phyloP scores from a whole-genome alignment of 1,139 yeast genomes.

The Debaryomycetaceae sp. region DNA sequence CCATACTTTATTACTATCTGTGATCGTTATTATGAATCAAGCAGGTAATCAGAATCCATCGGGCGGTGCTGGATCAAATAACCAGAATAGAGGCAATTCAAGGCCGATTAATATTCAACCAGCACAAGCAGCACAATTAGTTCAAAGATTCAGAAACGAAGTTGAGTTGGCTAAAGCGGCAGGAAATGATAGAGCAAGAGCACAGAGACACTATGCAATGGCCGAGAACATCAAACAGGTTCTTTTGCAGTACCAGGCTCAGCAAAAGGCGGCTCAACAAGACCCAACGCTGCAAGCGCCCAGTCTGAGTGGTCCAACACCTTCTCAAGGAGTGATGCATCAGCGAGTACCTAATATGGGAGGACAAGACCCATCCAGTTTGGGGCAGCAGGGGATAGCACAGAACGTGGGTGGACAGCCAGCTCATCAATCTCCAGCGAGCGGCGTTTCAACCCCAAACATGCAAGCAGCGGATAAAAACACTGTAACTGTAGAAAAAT shows the following conservation, averaged over 20 bases:
- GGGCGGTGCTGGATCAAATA: slow-evolving; percentile 1
- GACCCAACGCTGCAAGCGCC: slow-evolving; percentile 8
- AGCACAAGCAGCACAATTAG: slow-evolving; percentile 59
- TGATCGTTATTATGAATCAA: neutral
- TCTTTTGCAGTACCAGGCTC: slow-evolving; percentile 41
- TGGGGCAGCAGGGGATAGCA: slow-evolving; percentile 19
- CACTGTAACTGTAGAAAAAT: slow-evolving; percentile 38
- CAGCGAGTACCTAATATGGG: neutral
- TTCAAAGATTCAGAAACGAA: slow-evolving; percentile 57
- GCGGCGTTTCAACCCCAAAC: slow-evolving; percentile 20
- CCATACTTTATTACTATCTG: neutral
- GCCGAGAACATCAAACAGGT: slow-evolving; percentile 64
- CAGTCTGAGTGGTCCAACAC: neutral
- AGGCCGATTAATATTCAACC: slow-evolving; percentile 41
- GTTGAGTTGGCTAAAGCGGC: slow-evolving; percentile 59
- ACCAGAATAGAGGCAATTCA: slow-evolving; percentile 5
- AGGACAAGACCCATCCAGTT: neutral
- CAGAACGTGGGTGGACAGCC: slow-evolving; percentile 14
- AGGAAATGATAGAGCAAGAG: slow-evolving; percentile 55
- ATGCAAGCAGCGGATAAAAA: slow-evolving; percentile 9
- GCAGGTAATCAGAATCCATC: slow-evolving; percentile 3
- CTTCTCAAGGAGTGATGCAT: neutral
- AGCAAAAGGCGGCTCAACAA: slow-evolving; percentile 26
- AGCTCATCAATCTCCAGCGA: slow-evolving; percentile 6
- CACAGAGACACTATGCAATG: slow-evolving; percentile 62